A percentile compares a stretch with the other conserved stretches of the same genome.
Evolutionary conservation across 2,329 filamentous ascomycete genomes (phyloP).

Genomic region (Cercospora sojina): DNA sequence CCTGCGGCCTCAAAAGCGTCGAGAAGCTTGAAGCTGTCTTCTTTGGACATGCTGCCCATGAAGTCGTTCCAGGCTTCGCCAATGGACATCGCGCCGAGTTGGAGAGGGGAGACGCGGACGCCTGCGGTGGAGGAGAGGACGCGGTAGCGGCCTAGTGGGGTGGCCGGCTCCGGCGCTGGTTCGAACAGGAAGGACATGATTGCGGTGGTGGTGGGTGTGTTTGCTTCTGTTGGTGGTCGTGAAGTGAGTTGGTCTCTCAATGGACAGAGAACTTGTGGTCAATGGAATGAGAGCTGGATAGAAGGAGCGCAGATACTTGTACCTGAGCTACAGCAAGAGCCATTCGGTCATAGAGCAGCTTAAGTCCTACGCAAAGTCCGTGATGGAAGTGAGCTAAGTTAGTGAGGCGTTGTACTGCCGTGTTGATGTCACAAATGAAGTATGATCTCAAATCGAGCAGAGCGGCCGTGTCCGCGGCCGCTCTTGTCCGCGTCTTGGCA

Average conservation of each 20-base stretch:
- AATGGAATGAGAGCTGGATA: not conserved
- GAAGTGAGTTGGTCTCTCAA: not conserved
- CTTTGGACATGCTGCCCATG: conserved; percentile 66
- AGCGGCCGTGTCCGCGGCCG: not conserved
- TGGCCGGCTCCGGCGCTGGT: conserved; percentile 46
- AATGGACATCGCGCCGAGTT: conserved; percentile 65
- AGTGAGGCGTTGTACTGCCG: not conserved
- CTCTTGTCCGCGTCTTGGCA: not conserved
- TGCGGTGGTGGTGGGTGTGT: not conserved
- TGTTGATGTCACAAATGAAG: conserved; percentile 3
- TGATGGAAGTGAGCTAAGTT: not conserved
- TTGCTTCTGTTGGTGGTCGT: not conserved
- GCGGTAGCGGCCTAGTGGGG: conserved; percentile 56
- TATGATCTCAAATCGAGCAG: not conserved
- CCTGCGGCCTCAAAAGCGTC: conserved; percentile 39
- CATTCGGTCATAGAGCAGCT: conserved; percentile 4
- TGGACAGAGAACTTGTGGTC: not conserved
- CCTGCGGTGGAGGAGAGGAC: conserved; percentile 53
- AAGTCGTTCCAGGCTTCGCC: conserved; percentile 57
- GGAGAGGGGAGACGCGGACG: conserved; percentile 47
- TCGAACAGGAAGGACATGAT: conserved; percentile 32
- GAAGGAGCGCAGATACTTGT: not conserved
- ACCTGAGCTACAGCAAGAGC: not conserved
- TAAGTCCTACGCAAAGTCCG: conserved; percentile 8
- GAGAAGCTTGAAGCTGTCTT: conserved; percentile 58